These are phyloP conservation scores for Citrus medica DNA, from an alignment of 345 rosid species.

Conservation along the genomic window DNA sequence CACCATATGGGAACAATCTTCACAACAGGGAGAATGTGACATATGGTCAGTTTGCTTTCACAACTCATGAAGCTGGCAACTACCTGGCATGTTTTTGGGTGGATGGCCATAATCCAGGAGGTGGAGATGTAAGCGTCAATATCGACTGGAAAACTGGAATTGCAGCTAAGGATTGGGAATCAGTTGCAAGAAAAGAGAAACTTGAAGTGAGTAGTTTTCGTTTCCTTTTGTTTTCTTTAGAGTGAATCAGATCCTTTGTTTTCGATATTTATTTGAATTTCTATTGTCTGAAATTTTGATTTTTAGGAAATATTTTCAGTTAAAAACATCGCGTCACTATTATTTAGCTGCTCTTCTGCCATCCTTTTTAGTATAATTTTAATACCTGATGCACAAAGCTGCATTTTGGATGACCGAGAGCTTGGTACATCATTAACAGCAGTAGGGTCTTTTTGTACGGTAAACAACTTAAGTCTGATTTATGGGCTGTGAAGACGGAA, in stretches of 20 bases:
- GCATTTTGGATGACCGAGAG: not conserved
- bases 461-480: not conserved
- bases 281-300: not conserved
- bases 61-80: conserved; percentile 76
- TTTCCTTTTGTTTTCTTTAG: not conserved
- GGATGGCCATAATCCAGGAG: conserved; percentile 29
- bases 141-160: conserved; percentile 92
- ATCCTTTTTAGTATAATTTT: not conserved
- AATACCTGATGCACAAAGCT: not conserved
- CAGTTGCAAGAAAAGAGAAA: conserved; percentile 82
- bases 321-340: not conserved
- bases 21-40: conserved; percentile 67
- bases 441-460: not conserved
- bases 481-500: not conserved
- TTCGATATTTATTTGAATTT: not conserved
- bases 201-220: conserved; percentile 55
- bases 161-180: conserved; percentile 88
- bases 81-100: conserved; percentile 75
- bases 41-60: conserved; percentile 89
- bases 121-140: conserved; percentile 52
- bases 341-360: not conserved
- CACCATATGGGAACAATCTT: conserved; percentile 65
- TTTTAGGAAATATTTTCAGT: not conserved
- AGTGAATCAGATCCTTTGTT: not conserved
- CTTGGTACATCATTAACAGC: not conserved